Evolutionary conservation across 2,329 filamentous ascomycete species (phyloP), one percentile per base, ranked within the genome.

Genomic region (Fusarium sp.): DNA sequence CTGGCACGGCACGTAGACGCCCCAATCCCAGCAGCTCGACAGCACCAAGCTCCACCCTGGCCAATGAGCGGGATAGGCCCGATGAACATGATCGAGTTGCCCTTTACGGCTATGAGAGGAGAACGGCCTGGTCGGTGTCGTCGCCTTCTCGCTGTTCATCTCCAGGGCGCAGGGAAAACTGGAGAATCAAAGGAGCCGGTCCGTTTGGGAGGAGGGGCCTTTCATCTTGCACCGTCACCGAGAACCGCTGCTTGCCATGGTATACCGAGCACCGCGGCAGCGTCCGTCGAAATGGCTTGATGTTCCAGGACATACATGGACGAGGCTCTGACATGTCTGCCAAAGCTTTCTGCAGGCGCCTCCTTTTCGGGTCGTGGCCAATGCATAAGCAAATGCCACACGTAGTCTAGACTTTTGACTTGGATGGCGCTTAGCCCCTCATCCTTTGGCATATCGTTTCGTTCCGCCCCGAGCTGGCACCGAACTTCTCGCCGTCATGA

Each of bases 191-290:
- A 12, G 18, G 63, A 71, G 43, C 67, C 67, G 68, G 67, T 60
- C 68, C 67, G 59, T 70, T 70, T 71, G 18, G 52, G 63, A 39
- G 23, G 23, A 23, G 23, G 27, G 43, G 48, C 53, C 53, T 56
- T 54, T 60, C 54, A 57, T 41, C 47, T 39, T 39, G 48, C 23
- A 51, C 56, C 48, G 28, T 57, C 60, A 60, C 50, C 63, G 58
- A 61, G 62, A 72, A 62, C 72, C 71, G 72, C 56, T 52, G 48
- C 62, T 74, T 65, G 65, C 72, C 70, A 67, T 60, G 62, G 56
- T 57, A 73, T 70, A 70, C 72, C 72, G 71, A 73, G 63, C 52
- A 48, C 36, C 56, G 51, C 44, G 59, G 55, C 64, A 58, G 57
- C 60, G 44, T 51, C 55, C 47, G 61, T 55, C 47, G 34, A 62